A percentile compares a stretch with the other conserved stretches of the same genome.
phyloP scores from a whole-genome alignment of 2,329 filamentous ascomycete genomes.

The Cercospora citrullina region DNA sequence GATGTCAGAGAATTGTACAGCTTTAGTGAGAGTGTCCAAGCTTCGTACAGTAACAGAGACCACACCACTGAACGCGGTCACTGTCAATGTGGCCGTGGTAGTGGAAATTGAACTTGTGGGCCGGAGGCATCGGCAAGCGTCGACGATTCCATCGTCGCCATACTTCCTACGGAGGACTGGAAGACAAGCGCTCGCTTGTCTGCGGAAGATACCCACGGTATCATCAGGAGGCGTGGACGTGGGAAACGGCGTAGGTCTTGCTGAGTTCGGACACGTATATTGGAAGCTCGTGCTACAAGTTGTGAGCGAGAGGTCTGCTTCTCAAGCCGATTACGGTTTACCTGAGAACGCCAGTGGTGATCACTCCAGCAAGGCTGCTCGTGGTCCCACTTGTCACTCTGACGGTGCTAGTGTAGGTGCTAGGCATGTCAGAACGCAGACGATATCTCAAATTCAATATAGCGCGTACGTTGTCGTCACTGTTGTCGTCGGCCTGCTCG shows the following conservation, averaged over 20 bases:
- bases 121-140: constrained; percentile 10
- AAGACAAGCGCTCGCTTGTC: constrained; percentile 1
- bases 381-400: constrained; percentile 10
- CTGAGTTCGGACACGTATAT: constrained; percentile 12
- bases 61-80: not conserved
- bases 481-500: not conserved
- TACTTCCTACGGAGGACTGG: not conserved
- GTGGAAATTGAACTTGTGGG: constrained; percentile 1
- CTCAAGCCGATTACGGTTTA: not conserved
- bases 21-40: not conserved
- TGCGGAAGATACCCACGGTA: not conserved
- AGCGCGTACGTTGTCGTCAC: constrained; percentile 1
- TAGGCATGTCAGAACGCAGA: not conserved
- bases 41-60: constrained; percentile 3
- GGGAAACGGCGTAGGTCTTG: not conserved
- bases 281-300: constrained; percentile 1
- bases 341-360: constrained; percentile 4
- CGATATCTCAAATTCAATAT: no score
- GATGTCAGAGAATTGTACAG: not conserved
- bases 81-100: not conserved
- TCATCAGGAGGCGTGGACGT: not conserved
- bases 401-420: constrained; percentile 10
- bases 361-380: constrained; percentile 1
- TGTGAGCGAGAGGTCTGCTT: not conserved
- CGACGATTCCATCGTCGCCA: not conserved